Evolutionary conservation across 2,329 filamentous ascomycete species (phyloP).

Genomic region (Moelleriella libera): DNA sequence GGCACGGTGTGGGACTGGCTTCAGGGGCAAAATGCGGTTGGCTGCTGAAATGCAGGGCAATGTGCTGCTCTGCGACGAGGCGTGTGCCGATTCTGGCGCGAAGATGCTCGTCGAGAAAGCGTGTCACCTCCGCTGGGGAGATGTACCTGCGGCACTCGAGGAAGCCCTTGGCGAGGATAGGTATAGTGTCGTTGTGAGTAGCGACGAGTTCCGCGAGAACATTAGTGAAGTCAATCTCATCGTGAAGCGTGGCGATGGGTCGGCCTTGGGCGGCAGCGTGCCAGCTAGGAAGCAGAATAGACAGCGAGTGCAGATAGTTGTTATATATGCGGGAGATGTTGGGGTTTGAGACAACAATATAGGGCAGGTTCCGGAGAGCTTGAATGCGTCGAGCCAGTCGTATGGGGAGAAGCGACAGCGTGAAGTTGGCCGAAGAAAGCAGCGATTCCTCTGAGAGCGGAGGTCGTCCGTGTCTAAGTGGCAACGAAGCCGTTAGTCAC

Average conservation of each 20-base stretch:
- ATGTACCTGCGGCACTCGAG: conserved; percentile 90
- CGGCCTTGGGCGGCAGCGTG: conserved; percentile 29
- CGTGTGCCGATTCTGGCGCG: conserved; percentile 88
- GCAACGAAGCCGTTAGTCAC: too few relatives aligned
- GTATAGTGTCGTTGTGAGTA: conserved; percentile 89
- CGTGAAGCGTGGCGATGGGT: conserved; percentile 49
- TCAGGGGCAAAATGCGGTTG: conserved; percentile 54
- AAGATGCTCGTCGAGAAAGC: conserved; percentile 85
- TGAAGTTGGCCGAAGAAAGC: conserved; percentile 88
- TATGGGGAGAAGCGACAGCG: conserved; percentile 78
- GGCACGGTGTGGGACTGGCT: conserved; percentile 33
- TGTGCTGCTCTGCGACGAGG: conserved; percentile 90
- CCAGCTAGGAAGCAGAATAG: conserved; percentile 72
- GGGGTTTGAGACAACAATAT: conserved; percentile 96
- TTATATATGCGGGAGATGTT: conserved; percentile 90
- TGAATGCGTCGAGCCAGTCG: conserved; percentile 90
- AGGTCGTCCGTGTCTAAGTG: conserved; percentile 55
- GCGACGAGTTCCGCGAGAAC: conserved; percentile 91
- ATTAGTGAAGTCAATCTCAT: conserved; percentile 83
- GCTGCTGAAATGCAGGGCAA: conserved; percentile 64
- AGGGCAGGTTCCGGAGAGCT: conserved; percentile 82
- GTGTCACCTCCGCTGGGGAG: conserved; percentile 65
- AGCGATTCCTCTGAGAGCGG: conserved; percentile 70
- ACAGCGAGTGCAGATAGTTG: conserved; percentile 89
- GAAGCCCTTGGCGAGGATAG: conserved; percentile 81